These are phyloP conservation scores for Umbilicus rupestris DNA, from an alignment of 164 flowering plant genomes.

Conservation along the genomic window DNA sequence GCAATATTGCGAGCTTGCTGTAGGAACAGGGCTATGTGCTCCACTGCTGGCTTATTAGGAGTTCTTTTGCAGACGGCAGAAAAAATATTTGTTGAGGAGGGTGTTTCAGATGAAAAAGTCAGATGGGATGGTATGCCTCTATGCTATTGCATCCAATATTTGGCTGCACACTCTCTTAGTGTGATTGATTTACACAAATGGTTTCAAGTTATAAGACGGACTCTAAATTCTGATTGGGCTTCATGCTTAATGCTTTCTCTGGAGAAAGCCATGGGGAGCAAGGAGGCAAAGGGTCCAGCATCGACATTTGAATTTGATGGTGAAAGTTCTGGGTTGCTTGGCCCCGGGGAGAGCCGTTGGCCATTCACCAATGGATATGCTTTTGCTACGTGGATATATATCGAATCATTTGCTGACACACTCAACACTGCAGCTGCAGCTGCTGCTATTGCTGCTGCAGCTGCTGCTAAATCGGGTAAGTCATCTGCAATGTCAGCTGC, in stretches of 20 bases:
- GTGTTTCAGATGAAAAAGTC: slow-evolving; percentile 25
- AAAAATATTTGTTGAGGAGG: slow-evolving; percentile 50
- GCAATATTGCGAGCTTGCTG: slow-evolving; percentile 85
- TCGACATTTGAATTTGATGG: slow-evolving; percentile 98
- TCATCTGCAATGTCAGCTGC: slow-evolving; percentile 98
- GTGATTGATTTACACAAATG: slow-evolving; percentile 69
- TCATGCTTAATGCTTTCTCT: slow-evolving; percentile 54
- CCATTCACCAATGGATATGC: slow-evolving; percentile 93
- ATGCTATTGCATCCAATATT: slow-evolving; percentile 70
- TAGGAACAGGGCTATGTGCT: slow-evolving; percentile 94
- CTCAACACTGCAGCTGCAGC: slow-evolving; percentile 93
- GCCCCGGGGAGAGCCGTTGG: slow-evolving; percentile 98
- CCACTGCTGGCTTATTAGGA: slow-evolving; percentile 65
- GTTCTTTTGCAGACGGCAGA: slow-evolving; percentile 74
- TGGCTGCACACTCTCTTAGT: slow-evolving; percentile 87
- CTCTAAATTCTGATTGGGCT: slow-evolving; percentile 66
- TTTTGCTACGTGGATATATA: slow-evolving; percentile 95
- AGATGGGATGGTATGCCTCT: slow-evolving; percentile 80
- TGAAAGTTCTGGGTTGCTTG: slow-evolving; percentile 97
- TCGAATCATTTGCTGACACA: slow-evolving; percentile 99
- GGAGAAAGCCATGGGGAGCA: slow-evolving; percentile 87
- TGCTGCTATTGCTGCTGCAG: slow-evolving; percentile 96
- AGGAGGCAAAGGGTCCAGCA: slow-evolving; percentile 85
- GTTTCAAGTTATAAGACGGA: slow-evolving; percentile 61
- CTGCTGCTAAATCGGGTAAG: slow-evolving; percentile 98